Percentiles rank a stretch among this genome's conserved stretches.
These are phyloP conservation scores for Penicillium psychrofluorescens DNA, from an alignment of 495 filamentous ascomycete genomes.

Conservation along the genomic window DNA sequence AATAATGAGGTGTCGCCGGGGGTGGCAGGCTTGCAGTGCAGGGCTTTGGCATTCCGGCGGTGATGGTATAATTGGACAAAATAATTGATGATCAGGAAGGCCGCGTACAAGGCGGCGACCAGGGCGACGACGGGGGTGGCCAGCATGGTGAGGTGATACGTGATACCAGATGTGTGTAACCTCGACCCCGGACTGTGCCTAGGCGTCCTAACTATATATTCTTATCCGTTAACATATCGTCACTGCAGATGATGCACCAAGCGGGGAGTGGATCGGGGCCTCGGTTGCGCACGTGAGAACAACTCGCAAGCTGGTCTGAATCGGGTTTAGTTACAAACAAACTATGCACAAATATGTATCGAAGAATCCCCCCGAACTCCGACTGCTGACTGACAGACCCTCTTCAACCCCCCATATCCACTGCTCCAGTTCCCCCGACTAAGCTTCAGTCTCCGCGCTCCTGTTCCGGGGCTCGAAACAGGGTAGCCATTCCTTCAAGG, in stretches of 20 bases:
- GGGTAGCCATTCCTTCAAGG: constrained; percentile 41
- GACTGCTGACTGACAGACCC: no score
- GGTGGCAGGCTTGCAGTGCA: constrained; percentile 26
- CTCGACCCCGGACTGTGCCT: no score
- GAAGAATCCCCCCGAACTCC: neutral
- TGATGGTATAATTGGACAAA: constrained; percentile 17
- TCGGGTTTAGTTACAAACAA: constrained; percentile 8
- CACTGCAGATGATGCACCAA: no score
- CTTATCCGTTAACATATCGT: no score
- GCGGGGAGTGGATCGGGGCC: neutral
- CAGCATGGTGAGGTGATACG: constrained; percentile 19
- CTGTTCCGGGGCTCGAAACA: constrained; percentile 25
- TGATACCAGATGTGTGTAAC: neutral
- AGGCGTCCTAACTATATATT: no score
- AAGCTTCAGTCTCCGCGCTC: neutral
- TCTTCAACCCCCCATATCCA: no score
- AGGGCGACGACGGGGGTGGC: constrained; percentile 12
- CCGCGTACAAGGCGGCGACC: constrained; percentile 10
- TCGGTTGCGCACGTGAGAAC: constrained; percentile 13
- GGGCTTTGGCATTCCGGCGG: constrained; percentile 24
- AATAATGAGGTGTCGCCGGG: constrained; percentile 14
- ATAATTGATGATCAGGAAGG: constrained; percentile 20
- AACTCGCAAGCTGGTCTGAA: constrained; percentile 21
- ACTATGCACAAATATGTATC: neutral
- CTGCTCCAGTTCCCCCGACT: no score